Evolutionary conservation across 495 filamentous ascomycete genomes (phyloP).

Genomic region (Ramalina peruviana): DNA sequence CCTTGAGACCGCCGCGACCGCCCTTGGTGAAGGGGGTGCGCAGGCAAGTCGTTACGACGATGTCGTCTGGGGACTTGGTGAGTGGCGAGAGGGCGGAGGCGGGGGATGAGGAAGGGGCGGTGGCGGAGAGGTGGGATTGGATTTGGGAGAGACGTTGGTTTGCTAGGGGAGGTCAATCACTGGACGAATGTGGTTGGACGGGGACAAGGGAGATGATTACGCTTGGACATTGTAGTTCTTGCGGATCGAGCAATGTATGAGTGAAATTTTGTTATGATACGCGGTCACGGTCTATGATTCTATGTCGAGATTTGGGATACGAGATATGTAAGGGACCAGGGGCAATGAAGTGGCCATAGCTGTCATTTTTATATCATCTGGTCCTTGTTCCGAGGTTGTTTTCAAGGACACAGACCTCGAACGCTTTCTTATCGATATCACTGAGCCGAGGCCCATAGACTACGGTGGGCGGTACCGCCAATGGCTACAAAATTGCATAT

Average conservation of each 20-base stretch:
- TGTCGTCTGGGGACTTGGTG: slow-evolving; percentile 54
- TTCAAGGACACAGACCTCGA: too few relatives aligned
- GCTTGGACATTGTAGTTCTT: background rate
- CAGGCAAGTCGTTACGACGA: slow-evolving; percentile 86
- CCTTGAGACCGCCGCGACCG: slow-evolving; percentile 89
- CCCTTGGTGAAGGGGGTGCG: slow-evolving; percentile 87
- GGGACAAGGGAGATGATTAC: background rate
- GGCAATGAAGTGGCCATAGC: too few relatives aligned
- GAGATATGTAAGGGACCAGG: background rate
- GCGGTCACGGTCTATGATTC: background rate
- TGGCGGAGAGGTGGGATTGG: slow-evolving; percentile 41
- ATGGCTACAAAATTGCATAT: too few relatives aligned
- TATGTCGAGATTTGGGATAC: background rate
- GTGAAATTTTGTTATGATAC: too few relatives aligned
- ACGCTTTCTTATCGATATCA: too few relatives aligned
- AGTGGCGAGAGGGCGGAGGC: slow-evolving; percentile 39
- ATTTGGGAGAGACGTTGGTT: slow-evolving; percentile 51
- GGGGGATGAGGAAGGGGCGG: slow-evolving; percentile 19
- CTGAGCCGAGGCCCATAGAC: too few relatives aligned
- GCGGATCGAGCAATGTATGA: too few relatives aligned
- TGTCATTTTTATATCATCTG: too few relatives aligned
- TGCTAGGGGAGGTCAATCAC: slow-evolving; percentile 23
- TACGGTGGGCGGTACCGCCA: too few relatives aligned
- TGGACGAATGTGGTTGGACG: background rate
- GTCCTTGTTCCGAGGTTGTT: too few relatives aligned